Base-by-base conservation (phyloP, 208 protist species). In the Trichomonas gallinae region DNA sequence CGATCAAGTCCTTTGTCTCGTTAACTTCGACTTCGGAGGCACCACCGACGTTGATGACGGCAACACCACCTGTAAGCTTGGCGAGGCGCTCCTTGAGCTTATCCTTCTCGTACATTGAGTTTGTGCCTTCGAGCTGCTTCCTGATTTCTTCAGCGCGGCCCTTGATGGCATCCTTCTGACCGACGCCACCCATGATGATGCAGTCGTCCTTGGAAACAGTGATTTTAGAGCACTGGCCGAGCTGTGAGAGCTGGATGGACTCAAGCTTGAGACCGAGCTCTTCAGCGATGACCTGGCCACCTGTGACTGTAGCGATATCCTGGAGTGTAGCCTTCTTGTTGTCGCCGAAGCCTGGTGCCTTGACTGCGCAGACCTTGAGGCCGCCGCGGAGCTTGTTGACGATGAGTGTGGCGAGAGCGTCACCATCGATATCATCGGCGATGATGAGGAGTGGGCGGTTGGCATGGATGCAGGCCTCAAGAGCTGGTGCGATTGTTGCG, bases 331-430 rank as follows among this genome's bases (percentile, higher is more conserved):
- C 98, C 96, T 99, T 99, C 98, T 99, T 98, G 97, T 99, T 99
- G 97, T 99, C 99, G 96, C 99, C 99, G 97, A 99, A 99, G 96
- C 99, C 99, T 96, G 99, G 99, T 6, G 99, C 99, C 98, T 99
- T 99, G 87, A 99, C 98, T 91, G 98, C 97, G 87, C 13, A 26
- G 46, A 97, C 96, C 85, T 97, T 97, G 38, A 98, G 93, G 13
- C 98, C 82, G 93, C 98, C 98, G 96, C 98, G 97, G 17, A 99
- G 96, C 96, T 98, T 98, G 98, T 99, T 99, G 96, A 99, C 96
- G 63, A 99, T 97, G 49, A 99, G 98, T 38, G 98, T 98, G 51
- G 98, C 97, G 10, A 99, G 98, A 15, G 99, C 99, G 97, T 99
- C 99, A 96, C 98, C 98, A 96, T 99, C 99, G 97, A 99, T 98